Base-by-base conservation (phyloP, 345 rosid species). In the Eucalyptus sideroxylon region DNA sequence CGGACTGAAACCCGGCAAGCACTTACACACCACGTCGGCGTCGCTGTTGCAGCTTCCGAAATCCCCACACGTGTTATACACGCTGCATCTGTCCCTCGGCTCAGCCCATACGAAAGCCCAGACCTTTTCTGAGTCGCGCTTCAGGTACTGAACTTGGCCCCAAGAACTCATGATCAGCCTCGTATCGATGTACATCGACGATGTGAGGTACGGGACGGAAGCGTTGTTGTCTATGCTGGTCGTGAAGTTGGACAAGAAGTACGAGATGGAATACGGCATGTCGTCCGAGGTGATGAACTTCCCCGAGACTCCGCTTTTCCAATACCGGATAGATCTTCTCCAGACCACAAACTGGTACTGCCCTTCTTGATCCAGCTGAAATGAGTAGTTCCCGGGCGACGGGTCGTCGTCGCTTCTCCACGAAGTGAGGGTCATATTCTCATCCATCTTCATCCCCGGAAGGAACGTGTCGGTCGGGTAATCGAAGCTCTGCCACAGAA, bases 361-460 rank as follows among this genome's bases (percentile, higher is more conserved):
- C 27, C 86, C 91, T 55, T 87, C 91, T 26, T 88, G 89, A 85
- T 88, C 91, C 45, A 65, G 83, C 88, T 85, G 81, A 21, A 90
- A 90, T 5, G 92, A 91, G 91, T 93, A 96, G 90, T 93, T 90
- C 72, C 98, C 98, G n/a, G 92, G 90, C 23, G 93, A 88, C 11
- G 99, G 99, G 80, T 96, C 95, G 62, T 91, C 89, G 40, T 23
- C 45, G 81, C 94, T 92, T 86, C 82, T 90, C 97, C 98, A 96
- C 15, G 97, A 96, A 90, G 91, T 91, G 77, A 95, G 86, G 5
- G 82, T 88, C 86, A 92, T 45, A 6, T 90, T 86, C 67, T 88
- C 90, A 86, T 89, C 88, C 93, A 96, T 93, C 65, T 50, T 93
- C 97, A 95, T 95, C 60, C 96, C 96, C 17, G 94, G 93, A 87